These are phyloP conservation scores for Trichoderma oligosporum DNA, from an alignment of 2,329 filamentous ascomycete species.

Conservation along the genomic window DNA sequence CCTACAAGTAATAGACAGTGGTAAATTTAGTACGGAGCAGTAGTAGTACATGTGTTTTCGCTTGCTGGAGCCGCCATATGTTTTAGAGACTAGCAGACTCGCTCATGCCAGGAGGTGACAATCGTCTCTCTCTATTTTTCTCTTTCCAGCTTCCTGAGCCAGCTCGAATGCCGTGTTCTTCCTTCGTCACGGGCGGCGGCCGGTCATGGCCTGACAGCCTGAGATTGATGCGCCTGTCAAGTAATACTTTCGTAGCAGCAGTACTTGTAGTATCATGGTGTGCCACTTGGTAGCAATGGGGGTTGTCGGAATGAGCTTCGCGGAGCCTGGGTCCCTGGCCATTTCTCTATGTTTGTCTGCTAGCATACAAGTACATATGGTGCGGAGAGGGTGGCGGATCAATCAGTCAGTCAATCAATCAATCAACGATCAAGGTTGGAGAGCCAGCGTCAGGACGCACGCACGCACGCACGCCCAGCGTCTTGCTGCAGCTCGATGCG, in stretches of 20 bases:
- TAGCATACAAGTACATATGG: slow-evolving; percentile 18
- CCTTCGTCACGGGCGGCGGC: background rate
- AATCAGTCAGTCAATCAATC: slow-evolving; percentile 16
- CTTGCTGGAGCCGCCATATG: slow-evolving; percentile 2
- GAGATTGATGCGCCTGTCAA: background rate
- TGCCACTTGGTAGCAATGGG: background rate
- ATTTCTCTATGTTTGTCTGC: slow-evolving; percentile 14
- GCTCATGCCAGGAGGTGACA: background rate
- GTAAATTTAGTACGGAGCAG: slow-evolving; percentile 8
- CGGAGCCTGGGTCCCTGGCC: slow-evolving; percentile 17
- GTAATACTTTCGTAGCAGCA: background rate
- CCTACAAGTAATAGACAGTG: background rate
- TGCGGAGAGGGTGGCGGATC: slow-evolving; percentile 21
- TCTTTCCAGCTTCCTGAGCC: background rate
- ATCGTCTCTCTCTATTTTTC: background rate
- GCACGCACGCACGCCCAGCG: slow-evolving; percentile 10
- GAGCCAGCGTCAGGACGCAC: slow-evolving; percentile 16
- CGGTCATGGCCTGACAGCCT: background rate
- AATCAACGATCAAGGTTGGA: slow-evolving; percentile 13
- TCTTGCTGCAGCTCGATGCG: slow-evolving; percentile 18
- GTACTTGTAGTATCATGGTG: no score
- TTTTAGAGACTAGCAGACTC: background rate
- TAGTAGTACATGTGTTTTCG: background rate
- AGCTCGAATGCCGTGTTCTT: background rate
- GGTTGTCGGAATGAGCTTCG: slow-evolving; percentile 19